Base-by-base conservation (phyloP, 768 basidiomycete species). In the Amanita polypyramis region DNA sequence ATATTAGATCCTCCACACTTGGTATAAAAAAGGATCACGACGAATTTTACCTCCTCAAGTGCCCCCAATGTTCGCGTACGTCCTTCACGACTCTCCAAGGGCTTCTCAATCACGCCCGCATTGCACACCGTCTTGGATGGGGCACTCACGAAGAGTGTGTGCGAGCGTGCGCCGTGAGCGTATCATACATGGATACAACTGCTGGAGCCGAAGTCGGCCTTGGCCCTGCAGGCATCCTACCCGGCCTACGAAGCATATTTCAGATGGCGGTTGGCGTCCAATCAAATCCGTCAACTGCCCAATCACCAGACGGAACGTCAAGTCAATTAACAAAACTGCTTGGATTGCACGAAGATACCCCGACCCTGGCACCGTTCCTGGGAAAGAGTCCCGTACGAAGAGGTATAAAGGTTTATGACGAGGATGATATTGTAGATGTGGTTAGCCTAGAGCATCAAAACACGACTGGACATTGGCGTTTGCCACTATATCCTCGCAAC, bases 141-240 rank as follows among this genome's bases (percentile, higher is more conserved):
- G 74, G 71, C 9, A 73, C 70, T 7, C 76, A 78, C 48, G 76
- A 78, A 35, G 74, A 74, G 42, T 78, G 75, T 50, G 70, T 77
- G 5, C 64, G 68, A 37, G 70, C 72, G 4, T 77, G 76, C 59
- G 70, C 74, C 5, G 63, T 69, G 12, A 53, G 62, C 4, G 70
- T 72, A 44, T 60, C 67, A 36, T 58, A 64, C 37, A 44, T 73
- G n/a, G 65, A 74, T 42, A 49, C 70, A 4, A 59, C 63, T 29
- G 54, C 53, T 15, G 75, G 75, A 9, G 61, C 63, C 17, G 72
- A 75, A 53, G 73, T 76, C 32, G 68, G 69, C 23, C 42, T 66
- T 15, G 69, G 68, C 20, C 62, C 69, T 10, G 59, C 57, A 14
- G 70, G 70, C 6, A 60, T 73, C 19, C 57, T 73, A 23, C 73